Conservation (phyloP, 306 rosid genomes). For the Corylus americana region DNA sequence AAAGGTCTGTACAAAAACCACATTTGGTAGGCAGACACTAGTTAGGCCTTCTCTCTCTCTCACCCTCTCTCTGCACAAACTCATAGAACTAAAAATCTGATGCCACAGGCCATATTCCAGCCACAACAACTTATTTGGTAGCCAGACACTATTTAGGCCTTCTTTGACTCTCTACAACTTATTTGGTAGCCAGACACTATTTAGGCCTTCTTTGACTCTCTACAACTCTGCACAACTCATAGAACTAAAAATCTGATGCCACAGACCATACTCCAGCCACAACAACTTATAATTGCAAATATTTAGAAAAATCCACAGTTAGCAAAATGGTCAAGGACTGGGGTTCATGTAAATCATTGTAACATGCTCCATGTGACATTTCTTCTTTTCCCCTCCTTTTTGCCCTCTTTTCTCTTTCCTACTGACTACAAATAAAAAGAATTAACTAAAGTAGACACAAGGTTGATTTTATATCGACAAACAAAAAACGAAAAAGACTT, state of each 20-base stretch:
- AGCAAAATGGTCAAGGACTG: not conserved
- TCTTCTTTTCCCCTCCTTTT: not conserved
- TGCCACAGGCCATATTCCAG: not conserved
- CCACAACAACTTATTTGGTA: not conserved
- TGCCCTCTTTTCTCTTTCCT: not conserved
- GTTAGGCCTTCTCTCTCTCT: not conserved
- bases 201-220: not conserved
- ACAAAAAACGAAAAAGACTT: not conserved
- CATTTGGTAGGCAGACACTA: not conserved
- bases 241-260: not conserved
- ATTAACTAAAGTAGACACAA: not conserved
- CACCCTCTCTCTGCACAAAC: not conserved
- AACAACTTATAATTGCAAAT: not conserved
- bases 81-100: not conserved
- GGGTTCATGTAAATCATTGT: not conserved
- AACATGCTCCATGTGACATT: not conserved
- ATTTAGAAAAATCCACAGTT: not conserved
- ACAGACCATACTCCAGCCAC: not conserved
- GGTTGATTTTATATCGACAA: not conserved
- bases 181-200: not conserved
- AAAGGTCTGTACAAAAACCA: not conserved
- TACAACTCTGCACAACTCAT: not conserved
- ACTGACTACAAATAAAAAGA: not conserved
- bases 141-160: not conserved
- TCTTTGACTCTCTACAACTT: not conserved